Percentiles rank a stretch among this genome's conserved stretches.
These are phyloP conservation scores for Zymoseptoria crescenta DNA, from an alignment of 2,329 filamentous ascomycete genomes.

Conservation along the genomic window DNA sequence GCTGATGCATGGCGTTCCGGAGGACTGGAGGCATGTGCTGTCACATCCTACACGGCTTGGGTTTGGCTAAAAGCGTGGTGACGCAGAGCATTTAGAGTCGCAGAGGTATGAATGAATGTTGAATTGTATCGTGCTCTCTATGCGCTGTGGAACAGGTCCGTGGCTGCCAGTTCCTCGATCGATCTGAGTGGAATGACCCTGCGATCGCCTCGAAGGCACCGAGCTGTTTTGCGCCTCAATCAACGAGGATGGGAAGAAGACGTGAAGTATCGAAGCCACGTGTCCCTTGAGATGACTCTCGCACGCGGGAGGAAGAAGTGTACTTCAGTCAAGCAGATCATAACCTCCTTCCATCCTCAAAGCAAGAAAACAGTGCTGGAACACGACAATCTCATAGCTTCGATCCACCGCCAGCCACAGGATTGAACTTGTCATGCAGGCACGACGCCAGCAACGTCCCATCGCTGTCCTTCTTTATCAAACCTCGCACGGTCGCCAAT, in stretches of 20 bases:
- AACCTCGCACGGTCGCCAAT: conserved; percentile 32
- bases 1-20: conserved; percentile 36
- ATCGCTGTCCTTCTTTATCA: conserved; percentile 32
- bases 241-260: too few species aligned
- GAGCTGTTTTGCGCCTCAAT: too few species aligned
- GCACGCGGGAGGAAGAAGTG: not conserved
- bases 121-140: not conserved
- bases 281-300: too few species aligned
- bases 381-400: conserved; percentile 3
- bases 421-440: conserved; percentile 26
- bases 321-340: not conserved
- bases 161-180: too few species aligned
- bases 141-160: not conserved
- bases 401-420: not conserved
- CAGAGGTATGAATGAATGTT: not conserved
- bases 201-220: too few species aligned
- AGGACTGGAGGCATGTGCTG: conserved; percentile 1
- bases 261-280: too few species aligned
- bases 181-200: too few species aligned
- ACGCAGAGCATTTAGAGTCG: not conserved
- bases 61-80: not conserved
- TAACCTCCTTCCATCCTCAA: not conserved
- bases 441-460: conserved; percentile 27
- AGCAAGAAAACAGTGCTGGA: not conserved
- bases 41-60: not conserved